These are phyloP conservation scores for Dryas octopetala DNA, from an alignment of 306 rosid species.

Conservation along the genomic window DNA sequence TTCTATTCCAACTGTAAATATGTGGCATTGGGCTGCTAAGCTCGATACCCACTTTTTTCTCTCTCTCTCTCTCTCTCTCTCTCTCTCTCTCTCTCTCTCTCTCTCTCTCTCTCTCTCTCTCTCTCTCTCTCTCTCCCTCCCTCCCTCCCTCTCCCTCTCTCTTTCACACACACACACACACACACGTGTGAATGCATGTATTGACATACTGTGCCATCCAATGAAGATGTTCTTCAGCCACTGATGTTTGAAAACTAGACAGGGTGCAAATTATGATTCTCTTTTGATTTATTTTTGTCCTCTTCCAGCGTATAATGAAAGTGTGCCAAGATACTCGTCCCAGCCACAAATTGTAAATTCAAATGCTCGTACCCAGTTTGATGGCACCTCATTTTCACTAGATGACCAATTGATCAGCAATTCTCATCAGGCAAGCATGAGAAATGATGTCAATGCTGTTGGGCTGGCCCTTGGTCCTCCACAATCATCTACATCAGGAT, in stretches of 20 bases:
- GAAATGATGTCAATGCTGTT: conserved; percentile 48
- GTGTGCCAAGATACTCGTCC: conserved; percentile 50
- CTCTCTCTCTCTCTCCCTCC: no score
- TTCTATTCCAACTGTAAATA: not conserved
- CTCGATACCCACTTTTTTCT: not conserved
- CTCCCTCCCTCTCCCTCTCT: not conserved
- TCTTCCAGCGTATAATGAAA: conserved; percentile 61
- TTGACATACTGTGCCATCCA: not conserved
- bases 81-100: not conserved
- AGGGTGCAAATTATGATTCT: not conserved
- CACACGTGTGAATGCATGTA: not conserved
- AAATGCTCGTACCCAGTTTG: conserved; percentile 59
- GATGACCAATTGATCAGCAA: conserved; percentile 53
- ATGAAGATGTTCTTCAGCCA: not conserved
- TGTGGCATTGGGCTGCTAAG: not conserved
- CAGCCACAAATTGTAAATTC: conserved; percentile 55
- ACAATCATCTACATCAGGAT: conserved; percentile 69
- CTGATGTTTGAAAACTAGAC: not conserved
- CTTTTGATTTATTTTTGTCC: conserved; percentile 6
- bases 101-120: not conserved
- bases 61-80: not conserved
- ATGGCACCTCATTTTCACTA: conserved; percentile 46
- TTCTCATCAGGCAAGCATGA: conserved; percentile 50
- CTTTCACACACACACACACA: not conserved
- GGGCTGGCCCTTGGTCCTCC: conserved; percentile 92